phyloP scores from a whole-genome alignment of 2,329 filamentous ascomycete genomes.

The Microsporum ferrugineum region DNA sequence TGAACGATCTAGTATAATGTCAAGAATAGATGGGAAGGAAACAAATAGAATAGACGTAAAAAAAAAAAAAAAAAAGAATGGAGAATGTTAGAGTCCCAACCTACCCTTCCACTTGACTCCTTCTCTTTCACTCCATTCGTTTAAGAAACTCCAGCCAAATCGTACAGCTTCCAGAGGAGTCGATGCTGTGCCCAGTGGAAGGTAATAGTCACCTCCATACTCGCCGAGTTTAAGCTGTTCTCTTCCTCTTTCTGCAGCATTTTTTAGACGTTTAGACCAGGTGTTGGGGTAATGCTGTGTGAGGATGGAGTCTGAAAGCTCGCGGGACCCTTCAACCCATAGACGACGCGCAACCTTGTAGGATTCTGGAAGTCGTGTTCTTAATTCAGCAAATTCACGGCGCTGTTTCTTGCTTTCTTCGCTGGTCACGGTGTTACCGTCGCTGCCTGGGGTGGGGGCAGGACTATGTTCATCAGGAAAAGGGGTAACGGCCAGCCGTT shows the following conservation, averaged over 20 bases:
- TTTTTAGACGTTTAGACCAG: conserved; percentile 32
- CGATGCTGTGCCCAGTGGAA: conserved; percentile 35
- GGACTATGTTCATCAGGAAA: conserved; percentile 28
- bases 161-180: conserved; percentile 36
- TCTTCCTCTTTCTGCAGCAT: conserved; percentile 28
- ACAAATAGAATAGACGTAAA: background rate
- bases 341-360: conserved; percentile 32
- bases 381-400: conserved; percentile 32
- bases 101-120: conserved; percentile 34
- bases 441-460: conserved; percentile 35
- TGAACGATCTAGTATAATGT: background rate
- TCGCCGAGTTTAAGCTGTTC: conserved; percentile 25
- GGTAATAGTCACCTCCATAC: conserved; percentile 30
- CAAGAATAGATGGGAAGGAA: background rate
- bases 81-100: conserved; percentile 26
- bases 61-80: background rate
- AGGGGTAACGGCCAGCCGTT: conserved; percentile 33
- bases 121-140: conserved; percentile 38
- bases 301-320: conserved; percentile 33
- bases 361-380: conserved; percentile 30
- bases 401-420: conserved; percentile 29
- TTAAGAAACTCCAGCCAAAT: conserved; percentile 35
- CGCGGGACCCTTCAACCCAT: conserved; percentile 34
- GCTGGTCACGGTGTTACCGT: conserved; percentile 27
- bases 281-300: conserved; percentile 33